Conservation (phyloP, 768 basidiomycete species). For the Tricholoma furcatifolium region DNA sequence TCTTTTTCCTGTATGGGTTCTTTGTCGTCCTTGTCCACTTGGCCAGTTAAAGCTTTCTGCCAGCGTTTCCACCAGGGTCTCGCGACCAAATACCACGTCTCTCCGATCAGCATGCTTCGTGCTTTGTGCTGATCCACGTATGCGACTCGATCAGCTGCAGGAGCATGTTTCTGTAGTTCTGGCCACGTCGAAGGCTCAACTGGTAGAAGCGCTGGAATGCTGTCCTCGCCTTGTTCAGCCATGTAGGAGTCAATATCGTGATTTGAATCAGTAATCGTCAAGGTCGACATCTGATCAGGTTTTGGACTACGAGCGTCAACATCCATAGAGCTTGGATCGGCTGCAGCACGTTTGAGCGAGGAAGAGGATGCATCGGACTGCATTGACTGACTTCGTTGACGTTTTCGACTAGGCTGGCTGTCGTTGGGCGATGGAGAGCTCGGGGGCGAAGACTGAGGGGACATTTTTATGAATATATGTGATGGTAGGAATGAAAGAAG, state of each 20-base stretch:
- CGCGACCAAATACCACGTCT: slow-evolving; percentile 79
- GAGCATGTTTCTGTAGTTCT: slow-evolving; percentile 21
- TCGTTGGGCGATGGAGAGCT: slow-evolving; percentile 43
- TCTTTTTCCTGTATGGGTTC: slow-evolving; percentile 59
- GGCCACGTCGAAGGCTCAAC: slow-evolving; percentile 23
- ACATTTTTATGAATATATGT: slow-evolving; percentile 33
- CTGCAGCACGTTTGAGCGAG: slow-evolving; percentile 77
- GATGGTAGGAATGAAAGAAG: slow-evolving; percentile 9
- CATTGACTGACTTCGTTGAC: slow-evolving; percentile 76
- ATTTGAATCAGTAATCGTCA: slow-evolving; percentile 40
- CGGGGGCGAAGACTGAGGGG: slow-evolving; percentile 43
- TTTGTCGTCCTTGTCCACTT: slow-evolving; percentile 56
- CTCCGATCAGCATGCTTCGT: slow-evolving; percentile 55
- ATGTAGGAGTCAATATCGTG: slow-evolving; percentile 71
- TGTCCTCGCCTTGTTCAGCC: slow-evolving; percentile 52
- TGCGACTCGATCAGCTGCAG: slow-evolving; percentile 46
- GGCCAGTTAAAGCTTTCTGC: slow-evolving; percentile 68
- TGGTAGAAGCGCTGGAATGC: slow-evolving; percentile 28
- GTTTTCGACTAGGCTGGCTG: slow-evolving; percentile 52
- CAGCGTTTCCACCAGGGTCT: slow-evolving; percentile 74
- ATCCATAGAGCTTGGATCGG: slow-evolving; percentile 57
- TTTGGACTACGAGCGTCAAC: slow-evolving; percentile 34
- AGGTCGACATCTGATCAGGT: slow-evolving; percentile 42
- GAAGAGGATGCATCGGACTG: slow-evolving; percentile 69
- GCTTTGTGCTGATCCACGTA: slow-evolving; percentile 47